Conservation (phyloP, 345 rosid species). For the Pseudoturritis turrita region DNA sequence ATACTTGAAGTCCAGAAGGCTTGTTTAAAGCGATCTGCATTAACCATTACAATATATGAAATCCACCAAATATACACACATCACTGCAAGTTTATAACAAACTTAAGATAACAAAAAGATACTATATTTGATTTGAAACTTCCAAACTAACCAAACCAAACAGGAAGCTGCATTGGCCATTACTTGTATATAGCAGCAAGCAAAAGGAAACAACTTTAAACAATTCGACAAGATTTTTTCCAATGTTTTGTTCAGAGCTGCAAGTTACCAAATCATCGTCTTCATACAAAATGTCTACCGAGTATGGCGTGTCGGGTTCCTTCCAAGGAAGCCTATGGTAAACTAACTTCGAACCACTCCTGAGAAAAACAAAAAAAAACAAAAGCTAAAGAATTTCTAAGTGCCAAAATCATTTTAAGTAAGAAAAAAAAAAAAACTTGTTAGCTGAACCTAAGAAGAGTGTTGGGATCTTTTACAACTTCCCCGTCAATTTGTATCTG, state of each 20-base stretch:
- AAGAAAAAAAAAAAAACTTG: not conserved
- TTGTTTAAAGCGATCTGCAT: conserved; percentile 78
- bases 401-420: not conserved
- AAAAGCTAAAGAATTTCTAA: not conserved
- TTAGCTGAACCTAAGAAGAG: conserved; percentile 46
- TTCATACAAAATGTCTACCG: conserved; percentile 55
- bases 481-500: conserved; percentile 63
- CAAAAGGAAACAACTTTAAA: not conserved
- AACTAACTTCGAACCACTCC: conserved; percentile 56
- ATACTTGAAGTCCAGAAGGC: conserved; percentile 91
- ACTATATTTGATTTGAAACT: not conserved
- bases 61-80: not conserved
- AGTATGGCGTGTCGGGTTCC: conserved; percentile 67
- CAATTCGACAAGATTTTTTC: not conserved
- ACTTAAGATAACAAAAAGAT: not conserved
- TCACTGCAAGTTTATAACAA: not conserved
- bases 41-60: conserved; percentile 10
- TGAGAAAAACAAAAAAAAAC: conserved; percentile 10
- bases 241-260: not conserved
- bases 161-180: not conserved
- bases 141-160: not conserved
- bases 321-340: conserved; percentile 91
- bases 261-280: conserved; percentile 64
- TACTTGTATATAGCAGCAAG: not conserved
- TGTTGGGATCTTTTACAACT: conserved; percentile 51